Evolutionary conservation across 169 alveolate species (phyloP).

Genomic region (Amoebophrya sp.): DNA sequence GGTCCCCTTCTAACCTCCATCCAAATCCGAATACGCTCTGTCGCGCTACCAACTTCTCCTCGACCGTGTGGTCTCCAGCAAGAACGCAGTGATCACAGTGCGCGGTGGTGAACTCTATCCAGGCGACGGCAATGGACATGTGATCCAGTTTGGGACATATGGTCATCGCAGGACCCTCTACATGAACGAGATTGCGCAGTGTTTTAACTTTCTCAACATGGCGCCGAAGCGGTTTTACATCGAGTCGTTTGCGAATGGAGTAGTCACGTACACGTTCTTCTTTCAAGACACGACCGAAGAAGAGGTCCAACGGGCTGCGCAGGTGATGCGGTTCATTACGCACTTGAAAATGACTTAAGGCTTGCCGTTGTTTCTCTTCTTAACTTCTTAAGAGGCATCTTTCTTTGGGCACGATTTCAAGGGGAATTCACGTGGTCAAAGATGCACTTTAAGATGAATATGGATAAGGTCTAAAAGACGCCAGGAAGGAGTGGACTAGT

Average conservation of each 20-base stretch:
- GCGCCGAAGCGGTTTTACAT: constrained; percentile 39
- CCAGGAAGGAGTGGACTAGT: constrained; percentile 34
- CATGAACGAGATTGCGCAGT: constrained; percentile 33
- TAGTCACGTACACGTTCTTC: constrained; percentile 37
- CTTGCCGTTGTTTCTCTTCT: too few species aligned
- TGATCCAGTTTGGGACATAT: not conserved
- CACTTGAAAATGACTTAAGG: constrained; percentile 33
- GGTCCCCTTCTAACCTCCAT: too few species aligned
- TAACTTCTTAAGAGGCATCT: too few species aligned
- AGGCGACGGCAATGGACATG: not conserved
- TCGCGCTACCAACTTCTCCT: constrained; percentile 35
- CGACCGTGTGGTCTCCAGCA: constrained; percentile 35
- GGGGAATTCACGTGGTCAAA: too few species aligned
- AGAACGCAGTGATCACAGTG: not conserved
- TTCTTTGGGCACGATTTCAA: too few species aligned
- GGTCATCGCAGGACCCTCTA: not conserved
- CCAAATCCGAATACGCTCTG: constrained; percentile 14
- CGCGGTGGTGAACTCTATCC: not conserved
- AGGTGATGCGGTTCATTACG: constrained; percentile 31
- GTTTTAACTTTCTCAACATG: constrained; percentile 27
- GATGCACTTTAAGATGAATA: too few species aligned
- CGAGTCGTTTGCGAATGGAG: constrained; percentile 45
- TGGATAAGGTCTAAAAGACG: too few species aligned
- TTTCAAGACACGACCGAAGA: constrained; percentile 22
- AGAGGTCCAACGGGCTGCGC: not conserved